These are phyloP conservation scores for Fusarium bulbicola DNA, from an alignment of 2,329 filamentous ascomycete genomes.

Conservation along the genomic window DNA sequence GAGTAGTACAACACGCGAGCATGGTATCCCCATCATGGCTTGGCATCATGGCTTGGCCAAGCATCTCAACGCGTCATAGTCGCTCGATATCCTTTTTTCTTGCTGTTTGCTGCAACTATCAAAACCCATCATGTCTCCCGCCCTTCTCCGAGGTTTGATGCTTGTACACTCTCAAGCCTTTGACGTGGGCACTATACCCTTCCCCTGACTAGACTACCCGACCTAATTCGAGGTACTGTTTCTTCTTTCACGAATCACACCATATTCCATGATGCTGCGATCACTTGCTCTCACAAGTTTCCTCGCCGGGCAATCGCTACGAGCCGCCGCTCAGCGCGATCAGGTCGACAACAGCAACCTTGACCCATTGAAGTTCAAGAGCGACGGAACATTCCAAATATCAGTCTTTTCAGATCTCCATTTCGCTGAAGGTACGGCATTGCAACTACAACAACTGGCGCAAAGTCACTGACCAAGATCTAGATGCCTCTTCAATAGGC, in stretches of 20 bases:
- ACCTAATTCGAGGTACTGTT: neutral
- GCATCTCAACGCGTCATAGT: constrained; percentile 20
- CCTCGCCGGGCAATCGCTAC: neutral
- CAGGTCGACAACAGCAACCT: constrained; percentile 20
- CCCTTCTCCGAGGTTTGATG: neutral
- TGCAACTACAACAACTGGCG: accelerated
- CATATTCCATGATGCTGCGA: constrained; percentile 5
- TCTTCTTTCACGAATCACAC: neutral
- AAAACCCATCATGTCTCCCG: neutral
- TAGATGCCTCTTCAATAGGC: constrained; percentile 37
- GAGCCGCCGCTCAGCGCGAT: neutral
- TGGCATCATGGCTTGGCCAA: constrained; percentile 10
- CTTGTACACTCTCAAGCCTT: neutral
- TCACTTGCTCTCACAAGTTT: constrained; percentile 1
- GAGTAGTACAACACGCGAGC: neutral
- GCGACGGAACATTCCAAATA: constrained; percentile 28
- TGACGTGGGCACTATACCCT: neutral
- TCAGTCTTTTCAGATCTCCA: constrained; percentile 33
- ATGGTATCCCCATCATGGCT: neutral
- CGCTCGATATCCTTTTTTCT: neutral
- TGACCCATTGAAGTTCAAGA: constrained; percentile 20
- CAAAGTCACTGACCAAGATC: neutral
- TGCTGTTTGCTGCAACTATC: neutral
- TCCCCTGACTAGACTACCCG: neutral
- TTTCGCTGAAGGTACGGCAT: constrained; percentile 22